Evolutionary conservation across 805 yeast genomes (phyloP), one percentile per base, ranked within the genome.

Genomic region (Wickerhamomyces bisporus): DNA sequence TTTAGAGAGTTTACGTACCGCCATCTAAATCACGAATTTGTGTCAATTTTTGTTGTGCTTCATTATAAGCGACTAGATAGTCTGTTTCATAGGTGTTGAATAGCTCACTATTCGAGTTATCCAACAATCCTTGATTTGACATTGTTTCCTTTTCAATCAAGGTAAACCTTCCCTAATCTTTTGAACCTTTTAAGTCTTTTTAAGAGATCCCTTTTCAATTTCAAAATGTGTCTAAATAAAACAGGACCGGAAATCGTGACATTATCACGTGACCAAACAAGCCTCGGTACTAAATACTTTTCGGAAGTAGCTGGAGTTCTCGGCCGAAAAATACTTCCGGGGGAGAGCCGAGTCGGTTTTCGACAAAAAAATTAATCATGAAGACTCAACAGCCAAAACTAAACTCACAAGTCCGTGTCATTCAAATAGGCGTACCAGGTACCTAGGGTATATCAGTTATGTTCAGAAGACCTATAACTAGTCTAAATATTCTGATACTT

Each of bases 21-120:
- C 75, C 75, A 21, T 65, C 61, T 8, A 69, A 64, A 5, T 72
- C 68, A 10, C 73, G 62, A 11, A 79, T 70, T 44, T 75, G 76
- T 12, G 71, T 67, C 30, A 86, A 63, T 52, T 79, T 81, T 49
- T 80, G 76, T 48, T 73, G 75, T 25, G 87, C 81, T 47, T 86
- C 94, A 36, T 76, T 75, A 44, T 72, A 70, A 2, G 88, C 77
- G 44, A 83, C 70, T 54, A 79, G 78, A 43, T 54, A 67, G 29
- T 67, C 73, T 0, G 68, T 49, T 39, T 66, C 71, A 31, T 67
- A 67, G 0, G 60, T 53, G 26, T 33, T 39, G 39, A 55, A 55
- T 10, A 55, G 50, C 23, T 55, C 60, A 8, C 53, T 45, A 32
- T 45, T 48, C 3, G 48, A 34, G 7, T 40, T 15, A 16, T 49